A percentile compares a stretch with the other conserved stretches of the same genome.
Conservation (phyloP, 108 stramenopile genomes). For the Nannochloropsis gaditana region DNA sequence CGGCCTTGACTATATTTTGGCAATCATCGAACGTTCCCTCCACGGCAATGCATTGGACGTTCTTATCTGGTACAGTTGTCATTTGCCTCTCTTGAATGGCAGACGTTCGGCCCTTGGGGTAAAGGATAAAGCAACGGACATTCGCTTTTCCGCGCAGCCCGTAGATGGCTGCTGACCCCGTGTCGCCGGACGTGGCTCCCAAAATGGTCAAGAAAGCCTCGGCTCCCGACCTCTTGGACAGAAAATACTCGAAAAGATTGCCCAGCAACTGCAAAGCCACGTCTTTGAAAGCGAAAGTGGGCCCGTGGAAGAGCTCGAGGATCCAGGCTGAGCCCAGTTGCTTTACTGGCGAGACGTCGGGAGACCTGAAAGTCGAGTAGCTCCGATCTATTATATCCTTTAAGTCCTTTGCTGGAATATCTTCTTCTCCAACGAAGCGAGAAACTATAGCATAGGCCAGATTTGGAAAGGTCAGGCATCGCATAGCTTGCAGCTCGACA, state of each 20-base stretch:
- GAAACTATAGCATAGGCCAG: conserved; percentile 79
- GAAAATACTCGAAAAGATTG: conserved; percentile 97
- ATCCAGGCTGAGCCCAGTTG: conserved; percentile 58
- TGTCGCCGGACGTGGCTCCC: conserved; percentile 65
- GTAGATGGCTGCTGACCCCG: conserved; percentile 90
- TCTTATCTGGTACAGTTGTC: conserved; percentile 86
- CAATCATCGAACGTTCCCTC: conserved; percentile 94
- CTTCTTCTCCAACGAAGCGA: conserved; percentile 80
- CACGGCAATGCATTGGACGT: conserved; percentile 88
- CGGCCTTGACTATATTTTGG: conserved; percentile 95
- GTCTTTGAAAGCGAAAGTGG: conserved; percentile 98
- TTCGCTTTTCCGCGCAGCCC: conserved; percentile 95
- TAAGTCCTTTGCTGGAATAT: conserved; percentile 74
- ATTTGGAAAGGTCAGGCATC: conserved; percentile 64
- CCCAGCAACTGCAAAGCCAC: conserved; percentile 98
- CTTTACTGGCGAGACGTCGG: conserved; percentile 82
- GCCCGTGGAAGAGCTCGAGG: conserved; percentile 95
- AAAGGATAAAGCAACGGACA: conserved; percentile 93
- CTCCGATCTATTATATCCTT: conserved; percentile 74
- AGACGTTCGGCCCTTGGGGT: conserved; percentile 84
- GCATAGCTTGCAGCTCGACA: conserved; percentile 70
- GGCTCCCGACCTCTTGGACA: conserved; percentile 67
- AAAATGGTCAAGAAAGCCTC: conserved; percentile 79
- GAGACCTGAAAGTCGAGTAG: conserved; percentile 72
- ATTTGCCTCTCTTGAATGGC: conserved; percentile 96